Evolutionary conservation across 345 rosid genomes (phyloP).

Genomic region (Tarenaya hassleriana): DNA sequence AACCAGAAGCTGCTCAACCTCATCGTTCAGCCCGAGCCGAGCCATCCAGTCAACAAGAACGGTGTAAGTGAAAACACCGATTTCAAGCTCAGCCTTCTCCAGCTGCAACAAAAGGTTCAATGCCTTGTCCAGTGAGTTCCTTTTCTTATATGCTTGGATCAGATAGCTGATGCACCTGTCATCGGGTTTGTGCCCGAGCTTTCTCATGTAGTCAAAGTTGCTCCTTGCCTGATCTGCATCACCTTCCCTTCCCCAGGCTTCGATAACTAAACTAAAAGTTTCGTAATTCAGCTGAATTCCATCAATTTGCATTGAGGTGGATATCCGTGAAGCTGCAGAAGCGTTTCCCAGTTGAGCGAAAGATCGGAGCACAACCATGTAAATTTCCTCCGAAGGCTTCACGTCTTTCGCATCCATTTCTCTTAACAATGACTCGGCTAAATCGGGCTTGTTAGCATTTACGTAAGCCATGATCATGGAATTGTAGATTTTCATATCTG

Average conservation of each 20-base stretch:
- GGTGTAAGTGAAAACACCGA: slow-evolving; percentile 61
- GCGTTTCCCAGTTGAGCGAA: slow-evolving; percentile 46
- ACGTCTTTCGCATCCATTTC: slow-evolving; percentile 51
- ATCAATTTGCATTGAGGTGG: slow-evolving; percentile 38
- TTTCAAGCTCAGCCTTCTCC: slow-evolving; percentile 72
- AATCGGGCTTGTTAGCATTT: slow-evolving; percentile 48
- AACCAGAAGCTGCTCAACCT: slow-evolving; percentile 66
- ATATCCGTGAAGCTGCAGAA: slow-evolving; percentile 40
- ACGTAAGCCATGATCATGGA: slow-evolving; percentile 75
- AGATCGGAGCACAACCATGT: slow-evolving; percentile 62
- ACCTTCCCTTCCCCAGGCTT: slow-evolving; percentile 45
- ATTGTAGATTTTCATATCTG: slow-evolving; percentile 45
- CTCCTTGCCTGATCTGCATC: slow-evolving; percentile 54
- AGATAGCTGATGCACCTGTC: slow-evolving; percentile 55
- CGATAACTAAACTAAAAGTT: slow-evolving; percentile 50
- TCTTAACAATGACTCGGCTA: slow-evolving; percentile 41
- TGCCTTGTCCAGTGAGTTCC: slow-evolving; percentile 66
- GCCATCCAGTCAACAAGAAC: slow-evolving; percentile 80
- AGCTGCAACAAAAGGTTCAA: slow-evolving; percentile 56
- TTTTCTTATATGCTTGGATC: slow-evolving; percentile 55
- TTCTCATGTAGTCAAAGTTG: slow-evolving; percentile 51
- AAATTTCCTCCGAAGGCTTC: slow-evolving; percentile 47
- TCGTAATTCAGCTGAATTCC: slow-evolving; percentile 39
- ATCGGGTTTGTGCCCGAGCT: slow-evolving; percentile 51
- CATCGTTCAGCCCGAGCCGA: slow-evolving; percentile 59